Percentiles rank a stretch among this genome's conserved stretches.
Evolutionary conservation across 768 basidiomycete genomes (phyloP).

Genomic region (Favolaschia claudopus): DNA sequence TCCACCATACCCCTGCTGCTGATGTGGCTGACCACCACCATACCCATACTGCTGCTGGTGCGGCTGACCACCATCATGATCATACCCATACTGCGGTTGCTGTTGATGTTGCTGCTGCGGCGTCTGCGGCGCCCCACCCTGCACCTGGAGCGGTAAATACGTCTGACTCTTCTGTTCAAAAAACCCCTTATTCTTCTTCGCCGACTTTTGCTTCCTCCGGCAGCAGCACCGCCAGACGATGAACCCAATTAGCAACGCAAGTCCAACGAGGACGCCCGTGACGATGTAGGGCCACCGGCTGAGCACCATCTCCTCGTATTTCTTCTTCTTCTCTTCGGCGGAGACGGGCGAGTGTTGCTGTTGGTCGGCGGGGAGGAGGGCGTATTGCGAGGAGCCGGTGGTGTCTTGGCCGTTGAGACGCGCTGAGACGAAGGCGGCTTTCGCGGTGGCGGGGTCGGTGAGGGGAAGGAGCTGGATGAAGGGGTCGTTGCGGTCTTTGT

Average conservation of each 20-base stretch:
- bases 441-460: slow-evolving; percentile 53
- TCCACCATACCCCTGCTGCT: not conserved
- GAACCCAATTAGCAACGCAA: slow-evolving; percentile 53
- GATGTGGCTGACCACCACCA: not conserved
- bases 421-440: slow-evolving; percentile 45
- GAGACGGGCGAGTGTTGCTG: slow-evolving; percentile 43
- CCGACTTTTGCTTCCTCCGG: slow-evolving; percentile 34
- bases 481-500: slow-evolving; percentile 48
- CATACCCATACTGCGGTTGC: no score
- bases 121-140: not conserved
- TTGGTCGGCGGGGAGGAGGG: slow-evolving; percentile 59
- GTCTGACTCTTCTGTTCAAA: slow-evolving; percentile 26
- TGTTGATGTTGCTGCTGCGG: not conserved
- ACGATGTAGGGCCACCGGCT: slow-evolving; percentile 79
- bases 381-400: slow-evolving; percentile 45
- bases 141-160: slow-evolving; percentile 26
- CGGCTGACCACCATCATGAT: no score
- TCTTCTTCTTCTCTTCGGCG: slow-evolving; percentile 70
- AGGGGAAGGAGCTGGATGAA: slow-evolving; percentile 70
- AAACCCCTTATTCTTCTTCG: slow-evolving; percentile 13
- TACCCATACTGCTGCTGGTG: not conserved
- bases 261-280: slow-evolving; percentile 60
- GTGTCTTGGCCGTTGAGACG: slow-evolving; percentile 43
- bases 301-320: slow-evolving; percentile 66
- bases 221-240: slow-evolving; percentile 56